Percentiles rank a stretch among this genome's conserved stretches.
phyloP scores from a whole-genome alignment of 805 yeast species.

The Myxozyma sirexii region DNA sequence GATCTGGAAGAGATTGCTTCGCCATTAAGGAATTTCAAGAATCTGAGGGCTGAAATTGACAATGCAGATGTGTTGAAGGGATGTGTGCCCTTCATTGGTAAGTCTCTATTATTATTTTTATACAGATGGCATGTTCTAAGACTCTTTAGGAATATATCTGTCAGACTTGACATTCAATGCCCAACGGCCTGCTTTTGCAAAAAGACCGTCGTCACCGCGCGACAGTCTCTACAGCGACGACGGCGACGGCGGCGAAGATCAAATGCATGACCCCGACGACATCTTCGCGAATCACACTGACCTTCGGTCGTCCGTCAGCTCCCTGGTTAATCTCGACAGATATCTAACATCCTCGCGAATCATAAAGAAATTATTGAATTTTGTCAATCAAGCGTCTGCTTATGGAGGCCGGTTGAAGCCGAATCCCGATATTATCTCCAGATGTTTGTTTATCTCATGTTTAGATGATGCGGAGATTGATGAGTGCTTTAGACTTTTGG shows the following conservation, averaged over 20 bases:
- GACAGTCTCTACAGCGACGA: slow-evolving; percentile 35
- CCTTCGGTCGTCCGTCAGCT: too few relatives aligned
- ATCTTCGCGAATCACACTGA: not conserved
- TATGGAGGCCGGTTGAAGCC: slow-evolving; percentile 52
- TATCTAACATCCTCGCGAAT: slow-evolving; percentile 75
- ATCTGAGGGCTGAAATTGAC: slow-evolving; percentile 64
- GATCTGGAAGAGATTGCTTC: slow-evolving; percentile 71
- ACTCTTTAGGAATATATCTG: slow-evolving; percentile 59
- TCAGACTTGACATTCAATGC: slow-evolving; percentile 80
- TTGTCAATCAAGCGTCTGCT: slow-evolving; percentile 81
- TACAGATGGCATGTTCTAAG: not conserved
- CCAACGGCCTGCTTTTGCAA: slow-evolving; percentile 57
- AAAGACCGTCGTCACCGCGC: slow-evolving; percentile 28
- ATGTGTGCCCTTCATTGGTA: slow-evolving; percentile 81
- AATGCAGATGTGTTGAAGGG: slow-evolving; percentile 68
- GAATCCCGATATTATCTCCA: slow-evolving; percentile 70
- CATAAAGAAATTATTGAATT: slow-evolving; percentile 73
- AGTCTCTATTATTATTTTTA: not conserved
- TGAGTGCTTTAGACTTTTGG: slow-evolving; percentile 46
- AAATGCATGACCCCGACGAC: slow-evolving; percentile 4
- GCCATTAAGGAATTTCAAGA: slow-evolving; percentile 71
- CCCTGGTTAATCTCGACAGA: slow-evolving; percentile 74
- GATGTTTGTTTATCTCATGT: slow-evolving; percentile 78
- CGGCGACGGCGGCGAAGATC: slow-evolving; percentile 40
- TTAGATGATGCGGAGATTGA: slow-evolving; percentile 64